Evolutionary conservation across 176 grass and related monocot genomes (phyloP), one percentile per base, ranked within the genome.

Genomic region (Aegilops speltoides): DNA sequence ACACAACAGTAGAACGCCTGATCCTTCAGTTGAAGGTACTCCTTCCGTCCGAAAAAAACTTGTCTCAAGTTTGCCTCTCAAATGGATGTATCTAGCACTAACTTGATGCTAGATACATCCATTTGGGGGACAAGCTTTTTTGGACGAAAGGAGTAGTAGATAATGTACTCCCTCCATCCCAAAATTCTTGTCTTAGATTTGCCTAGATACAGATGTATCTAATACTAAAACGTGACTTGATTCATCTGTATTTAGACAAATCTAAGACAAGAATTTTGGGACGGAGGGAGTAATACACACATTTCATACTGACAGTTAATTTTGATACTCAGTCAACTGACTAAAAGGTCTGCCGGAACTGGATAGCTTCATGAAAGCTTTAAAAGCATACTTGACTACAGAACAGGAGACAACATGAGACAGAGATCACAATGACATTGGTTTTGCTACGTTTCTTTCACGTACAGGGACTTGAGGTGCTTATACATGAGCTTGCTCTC

Each of bases 391-490:
- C 40, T 76, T 54, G 33, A 32, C 79, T 61, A 83, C 7, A 77
- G 26, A 73, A 50, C 77, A 64, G 13, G 48, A 23, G 16, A 54
- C 15, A 73, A 48, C 77, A 64, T 3, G 48, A 63, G 16, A 56
- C 26, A 28, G 19, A 76, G 10, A 78, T 41, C 26, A 56, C 36
- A 28, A 28, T 34, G 64, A n/a, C 28, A 81, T 33, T 41, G 11
- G 25, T 50, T 85, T 69, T 63, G 14, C 66, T 87, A 91, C 33
- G 32, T 41, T 62, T 89, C 34, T 45, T 92, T n/a, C 28, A 89
- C 48, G 65, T 98, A 98, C 31, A 98, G 71, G 7, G 92, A 95
- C 28, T 90, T 98, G 5, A 98, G 89, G 76, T 93, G 95, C 79
- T 86, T 93, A 38, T 86, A 86, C 79, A 98, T 83, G 52, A 98